Conservation (phyloP, 1,284 basidiomycete species). For the Paramarasmius palmivorus region DNA sequence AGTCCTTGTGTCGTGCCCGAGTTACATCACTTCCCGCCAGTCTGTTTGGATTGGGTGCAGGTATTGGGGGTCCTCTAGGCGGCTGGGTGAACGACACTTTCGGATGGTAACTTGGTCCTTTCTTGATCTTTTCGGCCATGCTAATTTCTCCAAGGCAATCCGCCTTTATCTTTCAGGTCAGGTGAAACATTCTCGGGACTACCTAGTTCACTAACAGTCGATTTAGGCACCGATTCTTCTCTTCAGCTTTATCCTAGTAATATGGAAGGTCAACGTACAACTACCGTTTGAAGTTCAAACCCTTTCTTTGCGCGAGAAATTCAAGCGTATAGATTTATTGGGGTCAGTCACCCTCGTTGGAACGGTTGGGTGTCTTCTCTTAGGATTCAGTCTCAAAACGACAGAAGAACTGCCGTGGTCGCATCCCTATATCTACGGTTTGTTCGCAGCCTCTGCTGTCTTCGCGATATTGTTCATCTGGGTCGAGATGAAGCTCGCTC, state of each 20-base stretch:
- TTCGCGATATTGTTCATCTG: conserved; percentile 63
- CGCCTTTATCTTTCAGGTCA: conserved; percentile 69
- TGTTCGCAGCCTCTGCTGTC: conserved; percentile 58
- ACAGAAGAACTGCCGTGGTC: conserved; percentile 82
- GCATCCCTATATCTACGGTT: conserved; percentile 65
- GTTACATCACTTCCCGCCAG: conserved; percentile 34
- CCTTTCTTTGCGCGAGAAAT: conserved; percentile 60
- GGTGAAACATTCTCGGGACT: conserved; percentile 17
- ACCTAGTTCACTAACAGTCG: conserved; percentile 8
- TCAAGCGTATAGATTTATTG: conserved; percentile 80
- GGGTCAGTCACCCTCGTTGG: conserved; percentile 80
- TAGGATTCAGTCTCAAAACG: conserved; percentile 79
- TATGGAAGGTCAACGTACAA: conserved; percentile 71
- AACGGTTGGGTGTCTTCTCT: conserved; percentile 71
- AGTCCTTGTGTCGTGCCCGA: conserved; percentile 1
- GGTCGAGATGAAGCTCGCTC: conserved; percentile 74
- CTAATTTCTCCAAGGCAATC: conserved; percentile 50
- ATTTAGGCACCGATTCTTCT: conserved; percentile 72
- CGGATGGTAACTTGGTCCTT: conserved; percentile 65
- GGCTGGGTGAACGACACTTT: conserved; percentile 83
- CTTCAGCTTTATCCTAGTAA: conserved; percentile 68
- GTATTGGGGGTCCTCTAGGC: conserved; percentile 87
- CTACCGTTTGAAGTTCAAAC: conserved; percentile 61
- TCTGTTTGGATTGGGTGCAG: conserved; percentile 75
- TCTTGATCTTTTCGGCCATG: conserved; percentile 6